These are phyloP conservation scores for Schizopora paradoxa DNA, from an alignment of 1,284 basidiomycete genomes.

Conservation along the genomic window DNA sequence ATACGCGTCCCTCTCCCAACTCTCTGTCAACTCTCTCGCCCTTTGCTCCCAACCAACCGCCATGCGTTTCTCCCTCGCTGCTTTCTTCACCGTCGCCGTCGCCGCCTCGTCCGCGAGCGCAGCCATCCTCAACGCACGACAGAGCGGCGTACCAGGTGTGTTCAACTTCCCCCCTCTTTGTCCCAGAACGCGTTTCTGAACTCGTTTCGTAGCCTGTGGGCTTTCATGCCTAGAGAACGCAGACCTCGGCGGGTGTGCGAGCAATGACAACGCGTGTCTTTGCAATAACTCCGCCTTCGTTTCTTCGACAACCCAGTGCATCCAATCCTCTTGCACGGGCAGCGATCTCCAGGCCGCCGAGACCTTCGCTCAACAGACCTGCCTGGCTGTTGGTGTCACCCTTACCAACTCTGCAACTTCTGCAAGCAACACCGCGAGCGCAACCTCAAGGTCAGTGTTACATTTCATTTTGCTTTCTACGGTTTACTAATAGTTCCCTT, in stretches of 20 bases:
- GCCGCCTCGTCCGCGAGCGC: too few species aligned
- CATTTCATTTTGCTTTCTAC: conserved; percentile 14
- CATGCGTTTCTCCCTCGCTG: conserved; percentile 51
- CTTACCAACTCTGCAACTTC: conserved; percentile 26
- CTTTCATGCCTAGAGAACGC: conserved; percentile 39
- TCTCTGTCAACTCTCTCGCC: conserved; percentile 11
- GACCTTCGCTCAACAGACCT: conserved; percentile 38
- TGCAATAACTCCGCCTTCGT: conserved; percentile 46
- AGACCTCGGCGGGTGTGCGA: conserved; percentile 36
- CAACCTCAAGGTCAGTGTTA: conserved; percentile 14
- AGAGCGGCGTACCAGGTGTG: conserved; percentile 36
- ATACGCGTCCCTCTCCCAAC: conserved; percentile 13
- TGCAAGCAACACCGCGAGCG: conserved; percentile 14
- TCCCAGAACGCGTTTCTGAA: not conserved
- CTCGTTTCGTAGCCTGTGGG: conserved; percentile 41
- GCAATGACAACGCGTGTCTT: conserved; percentile 44
- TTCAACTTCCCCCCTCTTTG: conserved; percentile 8
- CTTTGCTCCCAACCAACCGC: conserved; percentile 20
- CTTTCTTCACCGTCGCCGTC: conserved; percentile 38
- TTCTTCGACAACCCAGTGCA: conserved; percentile 40
- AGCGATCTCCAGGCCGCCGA: conserved; percentile 44
- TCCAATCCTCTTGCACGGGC: conserved; percentile 39
- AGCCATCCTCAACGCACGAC: conserved; percentile 33
- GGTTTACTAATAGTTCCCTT: not conserved
- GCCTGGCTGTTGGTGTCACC: conserved; percentile 47